These are phyloP conservation scores for Phialophora verrucosa DNA, from an alignment of 2,329 filamentous ascomycete species.

Conservation along the genomic window DNA sequence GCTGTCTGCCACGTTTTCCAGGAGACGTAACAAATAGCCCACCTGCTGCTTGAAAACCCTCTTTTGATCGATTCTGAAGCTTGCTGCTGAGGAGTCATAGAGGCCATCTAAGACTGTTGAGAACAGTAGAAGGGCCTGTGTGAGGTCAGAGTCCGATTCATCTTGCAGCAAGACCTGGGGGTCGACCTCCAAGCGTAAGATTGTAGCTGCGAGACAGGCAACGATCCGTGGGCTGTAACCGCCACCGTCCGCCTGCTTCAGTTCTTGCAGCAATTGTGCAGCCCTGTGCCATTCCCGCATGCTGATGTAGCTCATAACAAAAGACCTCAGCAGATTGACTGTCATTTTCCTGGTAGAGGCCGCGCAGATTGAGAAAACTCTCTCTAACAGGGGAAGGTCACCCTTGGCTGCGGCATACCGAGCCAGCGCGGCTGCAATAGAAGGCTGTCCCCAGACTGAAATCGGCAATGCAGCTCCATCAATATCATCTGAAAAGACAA, in stretches of 20 bases:
- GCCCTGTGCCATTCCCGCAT: constrained; percentile 32
- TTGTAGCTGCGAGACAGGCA: constrained; percentile 47
- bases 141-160: constrained; percentile 15
- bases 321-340: constrained; percentile 33
- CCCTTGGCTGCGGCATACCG: constrained; percentile 61
- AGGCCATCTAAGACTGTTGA: constrained; percentile 30
- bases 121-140: constrained; percentile 25
- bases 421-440: constrained; percentile 59
- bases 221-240: constrained; percentile 40
- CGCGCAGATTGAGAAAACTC: constrained; percentile 14
- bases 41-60: constrained; percentile 35
- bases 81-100: constrained; percentile 27
- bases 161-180: constrained; percentile 6
- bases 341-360: constrained; percentile 24
- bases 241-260: constrained; percentile 37
- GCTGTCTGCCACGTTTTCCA: constrained; percentile 28
- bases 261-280: constrained; percentile 16
- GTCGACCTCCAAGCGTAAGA: constrained; percentile 33
- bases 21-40: constrained; percentile 33
- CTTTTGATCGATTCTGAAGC: constrained; percentile 31
- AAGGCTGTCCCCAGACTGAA: constrained; percentile 53
- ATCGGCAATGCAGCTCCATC: constrained; percentile 60
- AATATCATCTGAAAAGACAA: constrained; percentile 59
- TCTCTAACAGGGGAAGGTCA: constrained; percentile 39
- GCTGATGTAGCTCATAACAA: constrained; percentile 29